Evolutionary conservation across 2,329 filamentous ascomycete genomes (phyloP).

Genomic region (Arthroderma sp.): DNA sequence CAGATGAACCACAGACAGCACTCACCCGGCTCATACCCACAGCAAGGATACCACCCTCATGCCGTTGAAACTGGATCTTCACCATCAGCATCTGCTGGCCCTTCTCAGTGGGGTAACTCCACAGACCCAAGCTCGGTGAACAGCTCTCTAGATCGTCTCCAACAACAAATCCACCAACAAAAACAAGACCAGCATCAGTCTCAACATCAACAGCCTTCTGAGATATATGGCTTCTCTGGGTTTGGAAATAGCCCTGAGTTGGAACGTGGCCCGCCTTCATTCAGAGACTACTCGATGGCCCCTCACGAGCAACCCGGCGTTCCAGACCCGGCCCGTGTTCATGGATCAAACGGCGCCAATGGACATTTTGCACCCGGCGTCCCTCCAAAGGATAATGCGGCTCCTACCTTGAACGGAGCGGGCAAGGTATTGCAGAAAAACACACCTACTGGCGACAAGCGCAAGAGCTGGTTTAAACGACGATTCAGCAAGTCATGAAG

Average conservation of each 20-base stretch:
- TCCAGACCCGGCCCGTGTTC: slow-evolving; percentile 2
- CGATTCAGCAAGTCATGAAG: slow-evolving; percentile 53
- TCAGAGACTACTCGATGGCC: neutral
- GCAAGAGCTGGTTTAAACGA: slow-evolving; percentile 79
- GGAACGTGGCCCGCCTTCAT: slow-evolving; percentile 13
- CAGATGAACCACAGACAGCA: slow-evolving; percentile 14
- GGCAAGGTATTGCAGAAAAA: slow-evolving; percentile 5
- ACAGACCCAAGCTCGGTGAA: slow-evolving; percentile 91
- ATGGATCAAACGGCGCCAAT: too few relatives aligned
- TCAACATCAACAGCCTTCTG: slow-evolving; percentile 30
- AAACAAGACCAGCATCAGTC: slow-evolving; percentile 24
- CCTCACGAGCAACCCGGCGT: neutral
- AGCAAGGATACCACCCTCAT: slow-evolving; percentile 46
- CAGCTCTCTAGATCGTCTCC: slow-evolving; percentile 69
- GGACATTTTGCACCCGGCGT: slow-evolving; percentile 9
- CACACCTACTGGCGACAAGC: slow-evolving; percentile 45
- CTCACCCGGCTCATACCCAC: slow-evolving; percentile 1
- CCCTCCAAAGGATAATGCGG: slow-evolving; percentile 10
- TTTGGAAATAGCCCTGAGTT: slow-evolving; percentile 34
- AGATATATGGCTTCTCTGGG: slow-evolving; percentile 52
- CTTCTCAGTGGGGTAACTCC: slow-evolving; percentile 59
- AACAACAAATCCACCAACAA: slow-evolving; percentile 32
- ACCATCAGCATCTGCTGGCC: slow-evolving; percentile 53
- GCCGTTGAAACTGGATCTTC: slow-evolving; percentile 76
- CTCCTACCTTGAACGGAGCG: slow-evolving; percentile 4